A percentile compares a stretch with the other conserved stretches of the same genome.
Evolutionary conservation across 1,284 basidiomycete genomes (phyloP).

Genomic region (Ustilago xerochloae): DNA sequence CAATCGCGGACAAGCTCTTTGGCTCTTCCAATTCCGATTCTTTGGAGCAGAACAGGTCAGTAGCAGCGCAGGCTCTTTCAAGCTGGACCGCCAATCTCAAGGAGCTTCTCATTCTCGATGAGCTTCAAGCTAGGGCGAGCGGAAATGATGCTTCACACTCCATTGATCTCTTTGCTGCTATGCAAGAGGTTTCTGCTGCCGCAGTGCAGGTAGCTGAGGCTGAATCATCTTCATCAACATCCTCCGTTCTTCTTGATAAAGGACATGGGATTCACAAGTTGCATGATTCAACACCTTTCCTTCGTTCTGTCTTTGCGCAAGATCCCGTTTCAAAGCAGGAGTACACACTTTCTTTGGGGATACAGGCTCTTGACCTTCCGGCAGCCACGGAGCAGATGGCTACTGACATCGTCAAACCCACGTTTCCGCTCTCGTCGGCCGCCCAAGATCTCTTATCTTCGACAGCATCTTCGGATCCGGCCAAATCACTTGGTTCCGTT

Average conservation of each 20-base stretch:
- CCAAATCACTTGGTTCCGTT: constrained; percentile 17
- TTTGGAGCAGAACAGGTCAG: constrained; percentile 14
- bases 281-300: constrained; percentile 27
- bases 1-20: constrained; percentile 35
- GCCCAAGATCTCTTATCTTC: constrained; percentile 17
- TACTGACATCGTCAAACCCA: not conserved
- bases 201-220: constrained; percentile 17
- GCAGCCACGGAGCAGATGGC: constrained; percentile 3
- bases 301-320: constrained; percentile 27
- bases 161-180: constrained; percentile 34
- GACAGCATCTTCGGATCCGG: not conserved
- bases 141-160: constrained; percentile 11
- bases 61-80: constrained; percentile 14
- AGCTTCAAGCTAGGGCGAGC: constrained; percentile 32
- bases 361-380: constrained; percentile 36
- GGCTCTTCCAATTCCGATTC: not conserved
- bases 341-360: constrained; percentile 27
- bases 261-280: constrained; percentile 38
- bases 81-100: constrained; percentile 36
- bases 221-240: constrained; percentile 9
- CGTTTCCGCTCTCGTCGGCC: constrained; percentile 24
- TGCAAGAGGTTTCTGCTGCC: constrained; percentile 31
- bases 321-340: constrained; percentile 21
- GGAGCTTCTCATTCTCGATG: constrained; percentile 28
- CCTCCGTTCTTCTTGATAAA: constrained; percentile 17